Percentiles rank a stretch among this genome's conserved stretches.
Conservation (phyloP, 2,329 filamentous ascomycete species). For the Aspergillus quadrilineatus region DNA sequence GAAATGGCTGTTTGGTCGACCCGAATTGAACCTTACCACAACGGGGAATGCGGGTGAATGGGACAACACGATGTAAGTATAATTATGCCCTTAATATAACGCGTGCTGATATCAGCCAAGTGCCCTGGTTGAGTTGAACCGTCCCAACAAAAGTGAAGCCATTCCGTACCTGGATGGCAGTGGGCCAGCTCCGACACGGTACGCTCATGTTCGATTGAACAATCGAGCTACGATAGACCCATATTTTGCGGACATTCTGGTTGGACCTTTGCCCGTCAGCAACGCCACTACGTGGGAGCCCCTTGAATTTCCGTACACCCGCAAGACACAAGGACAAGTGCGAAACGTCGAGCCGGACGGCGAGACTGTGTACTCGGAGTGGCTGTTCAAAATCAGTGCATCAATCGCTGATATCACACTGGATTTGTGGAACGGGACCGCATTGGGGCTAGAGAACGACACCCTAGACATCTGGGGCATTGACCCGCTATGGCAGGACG, state of each 20-base stretch:
- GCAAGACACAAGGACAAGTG: conserved; percentile 14
- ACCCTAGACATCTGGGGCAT: conserved; percentile 16
- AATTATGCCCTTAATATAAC: background rate
- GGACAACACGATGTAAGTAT: conserved; percentile 16
- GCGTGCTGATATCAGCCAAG: background rate
- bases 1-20: conserved; percentile 13
- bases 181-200: background rate
- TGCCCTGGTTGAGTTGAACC: conserved; percentile 13
- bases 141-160: conserved; percentile 15
- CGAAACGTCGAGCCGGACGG: conserved; percentile 16
- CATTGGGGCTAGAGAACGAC: conserved; percentile 16
- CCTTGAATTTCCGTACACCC: conserved; percentile 14
- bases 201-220: conserved; percentile 15
- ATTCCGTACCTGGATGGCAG: conserved; percentile 10
- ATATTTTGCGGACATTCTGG: conserved; percentile 13
- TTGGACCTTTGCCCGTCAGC: conserved; percentile 13
- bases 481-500: conserved; percentile 18
- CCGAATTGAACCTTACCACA: conserved; percentile 12
- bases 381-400: conserved; percentile 15
- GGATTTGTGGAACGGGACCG: conserved; percentile 16
- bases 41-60: conserved; percentile 13
- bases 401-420: conserved; percentile 15
- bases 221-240: conserved; percentile 13
- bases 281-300: conserved; percentile 8
- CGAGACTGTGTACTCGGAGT: conserved; percentile 10